phyloP scores from a whole-genome alignment of 2,329 filamentous ascomycete genomes.

The Aspergillus versicolor region DNA sequence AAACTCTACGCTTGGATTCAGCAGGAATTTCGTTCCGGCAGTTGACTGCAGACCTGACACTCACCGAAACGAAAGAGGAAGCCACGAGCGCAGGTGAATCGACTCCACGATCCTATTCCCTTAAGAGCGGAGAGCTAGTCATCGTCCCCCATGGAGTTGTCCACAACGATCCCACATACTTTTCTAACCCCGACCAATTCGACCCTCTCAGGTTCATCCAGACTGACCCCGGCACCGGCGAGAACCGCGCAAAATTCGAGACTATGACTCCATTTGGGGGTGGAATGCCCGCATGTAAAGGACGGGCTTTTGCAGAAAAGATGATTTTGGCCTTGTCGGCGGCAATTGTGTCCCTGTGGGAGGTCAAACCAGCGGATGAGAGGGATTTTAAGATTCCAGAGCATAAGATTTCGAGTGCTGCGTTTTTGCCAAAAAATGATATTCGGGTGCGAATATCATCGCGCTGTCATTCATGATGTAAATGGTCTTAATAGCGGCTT shows the following conservation, averaged over 20 bases:
- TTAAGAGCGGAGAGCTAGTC: conserved; percentile 45
- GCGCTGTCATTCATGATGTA: conserved; percentile 27
- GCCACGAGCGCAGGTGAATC: conserved; percentile 27
- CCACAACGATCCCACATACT: conserved; percentile 43
- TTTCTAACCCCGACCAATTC: conserved; percentile 43
- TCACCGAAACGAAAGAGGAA: conserved; percentile 42
- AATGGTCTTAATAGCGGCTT: background rate
- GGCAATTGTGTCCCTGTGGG: conserved; percentile 56
- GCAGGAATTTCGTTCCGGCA: conserved; percentile 45
- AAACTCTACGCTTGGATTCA: conserved; percentile 47
- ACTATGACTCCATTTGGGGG: conserved; percentile 51
- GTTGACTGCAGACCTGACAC: conserved; percentile 37
- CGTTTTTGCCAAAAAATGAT: conserved; percentile 53
- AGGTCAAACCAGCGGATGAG: conserved; percentile 50
- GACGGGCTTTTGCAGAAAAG: conserved; percentile 51
- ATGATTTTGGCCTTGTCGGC: conserved; percentile 53
- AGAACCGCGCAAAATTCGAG: conserved; percentile 37
- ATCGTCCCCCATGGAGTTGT: conserved; percentile 47
- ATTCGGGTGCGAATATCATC: conserved; percentile 55
- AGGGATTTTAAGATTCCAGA: conserved; percentile 53
- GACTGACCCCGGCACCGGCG: conserved; percentile 34
- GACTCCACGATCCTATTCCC: conserved; percentile 38
- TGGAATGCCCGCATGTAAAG: conserved; percentile 51
- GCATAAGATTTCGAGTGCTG: conserved; percentile 48
- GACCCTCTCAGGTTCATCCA: conserved; percentile 50